phyloP scores from a whole-genome alignment of 768 basidiomycete genomes.

The Pleurotus eryngii region DNA sequence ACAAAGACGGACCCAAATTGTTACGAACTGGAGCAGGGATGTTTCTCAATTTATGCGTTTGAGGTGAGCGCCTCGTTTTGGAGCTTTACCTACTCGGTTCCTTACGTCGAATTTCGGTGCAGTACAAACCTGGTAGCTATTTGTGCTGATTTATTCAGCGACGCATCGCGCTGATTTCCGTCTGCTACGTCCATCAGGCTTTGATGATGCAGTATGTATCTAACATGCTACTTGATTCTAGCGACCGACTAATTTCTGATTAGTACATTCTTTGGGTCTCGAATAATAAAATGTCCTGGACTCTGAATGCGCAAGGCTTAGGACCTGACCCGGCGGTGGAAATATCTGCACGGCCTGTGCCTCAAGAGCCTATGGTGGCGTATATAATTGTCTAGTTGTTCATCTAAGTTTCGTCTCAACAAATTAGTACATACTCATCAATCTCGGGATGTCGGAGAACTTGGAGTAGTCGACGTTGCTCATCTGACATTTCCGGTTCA shows the following conservation, averaged over 20 bases:
- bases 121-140: slow-evolving; percentile 41
- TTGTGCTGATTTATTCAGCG: not conserved
- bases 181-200: slow-evolving; percentile 39
- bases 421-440: slow-evolving; percentile 75
- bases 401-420: not conserved
- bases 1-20: slow-evolving; percentile 64
- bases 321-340: slow-evolving; percentile 56
- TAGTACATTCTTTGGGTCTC: slow-evolving; percentile 88
- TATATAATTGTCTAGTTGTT: not conserved
- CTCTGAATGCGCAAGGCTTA: slow-evolving; percentile 64
- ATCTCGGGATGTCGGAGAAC: slow-evolving; percentile 78
- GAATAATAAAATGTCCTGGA: slow-evolving; percentile 69
- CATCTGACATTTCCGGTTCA: slow-evolving; percentile 66
- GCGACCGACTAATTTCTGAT: not conserved
- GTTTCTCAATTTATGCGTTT: slow-evolving; percentile 78
- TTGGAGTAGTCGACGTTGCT: slow-evolving; percentile 66
- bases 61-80: slow-evolving; percentile 40
- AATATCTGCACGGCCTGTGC: slow-evolving; percentile 64
- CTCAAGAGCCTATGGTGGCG: slow-evolving; percentile 84
- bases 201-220: slow-evolving; percentile 55
- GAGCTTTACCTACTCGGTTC: not conserved
- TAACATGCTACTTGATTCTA: not conserved
- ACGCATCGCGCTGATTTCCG: not conserved
- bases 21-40: slow-evolving; percentile 57
- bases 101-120: not conserved